Conservation (phyloP, 371 early-diverging fungal genomes). For the Rhizopus sp. region DNA sequence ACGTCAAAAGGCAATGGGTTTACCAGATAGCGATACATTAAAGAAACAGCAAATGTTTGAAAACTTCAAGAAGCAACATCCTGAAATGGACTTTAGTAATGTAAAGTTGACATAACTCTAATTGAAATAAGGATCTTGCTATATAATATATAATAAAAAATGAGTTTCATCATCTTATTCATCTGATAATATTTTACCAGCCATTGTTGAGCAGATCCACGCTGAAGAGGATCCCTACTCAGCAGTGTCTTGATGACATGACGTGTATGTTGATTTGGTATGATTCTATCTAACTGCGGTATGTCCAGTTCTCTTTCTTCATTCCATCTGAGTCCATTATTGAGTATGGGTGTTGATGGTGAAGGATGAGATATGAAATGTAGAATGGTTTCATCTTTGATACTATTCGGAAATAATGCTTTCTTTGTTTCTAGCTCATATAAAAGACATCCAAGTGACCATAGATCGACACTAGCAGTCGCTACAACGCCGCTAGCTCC, state of each 20-base stretch:
- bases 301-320: slow-evolving; percentile 50
- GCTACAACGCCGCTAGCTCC: slow-evolving; percentile 54
- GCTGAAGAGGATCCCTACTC: slow-evolving; percentile 42
- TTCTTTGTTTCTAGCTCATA: slow-evolving; percentile 51
- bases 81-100: slow-evolving; percentile 56
- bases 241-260: slow-evolving; percentile 38
- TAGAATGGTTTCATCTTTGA: slow-evolving; percentile 52
- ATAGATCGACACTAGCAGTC: slow-evolving; percentile 47
- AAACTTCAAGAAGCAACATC: slow-evolving; percentile 72
- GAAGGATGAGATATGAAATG: slow-evolving; percentile 55
- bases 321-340: slow-evolving; percentile 52
- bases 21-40: slow-evolving; percentile 82
- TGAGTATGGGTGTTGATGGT: slow-evolving; percentile 47
- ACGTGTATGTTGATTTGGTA: slow-evolving; percentile 37
- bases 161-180: not conserved
- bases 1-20: slow-evolving; percentile 81
- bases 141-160: not conserved
- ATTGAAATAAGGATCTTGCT: slow-evolving; percentile 21
- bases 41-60: slow-evolving; percentile 79
- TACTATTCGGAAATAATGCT: slow-evolving; percentile 40
- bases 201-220: slow-evolving; percentile 40
- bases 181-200: slow-evolving; percentile 26
- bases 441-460: slow-evolving; percentile 52
- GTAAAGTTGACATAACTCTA: slow-evolving; percentile 13
- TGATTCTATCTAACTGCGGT: slow-evolving; percentile 40